Base-by-base conservation (phyloP, 768 basidiomycete species). In the Macrocybe gigantea region DNA sequence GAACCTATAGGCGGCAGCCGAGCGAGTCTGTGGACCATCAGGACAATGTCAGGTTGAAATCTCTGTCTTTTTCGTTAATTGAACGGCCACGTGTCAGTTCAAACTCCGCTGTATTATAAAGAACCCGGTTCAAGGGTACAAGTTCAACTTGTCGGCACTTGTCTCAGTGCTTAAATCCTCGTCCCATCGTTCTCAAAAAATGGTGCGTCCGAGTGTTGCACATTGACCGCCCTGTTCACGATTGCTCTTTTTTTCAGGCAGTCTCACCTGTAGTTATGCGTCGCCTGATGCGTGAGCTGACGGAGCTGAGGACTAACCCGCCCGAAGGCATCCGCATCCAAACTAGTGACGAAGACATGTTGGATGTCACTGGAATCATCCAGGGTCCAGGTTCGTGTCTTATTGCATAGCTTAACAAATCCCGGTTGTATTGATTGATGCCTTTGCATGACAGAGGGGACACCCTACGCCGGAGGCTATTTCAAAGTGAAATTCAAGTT, bases 271-370 rank as follows among this genome's bases (percentile, higher is more conserved):
- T 78, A 49, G 80, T 81, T 37, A 78, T 91, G 69, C 90, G 93
- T 54, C 85, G 89, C 51, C 70, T 96, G 60, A 87, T 94, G 77
- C 83, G 88, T 45, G 93, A 96, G 68, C 75, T 93, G 38, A 76
- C 73, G 35, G 84, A 88, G 56, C 79, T 97, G 50, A 82, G 83
- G 65, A 85, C 75, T 52, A 83, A 72, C 52, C 93, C 93, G 33
- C 88, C 88, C 9, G 93, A 96, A 59, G 93, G 93, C n/a, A 91
- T 96, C 61, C 83, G 93, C 56, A 76, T 96, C 30, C 79, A 85
- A 47, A 81, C 86, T 3, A 86, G 73, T 51, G 93, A 96, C 44
- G 89, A 94, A 59, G 89, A 95, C 59, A 83, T 95, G 70, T 69
- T 93, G 14, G 85, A 91, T 60, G 75, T 97, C 36, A 85, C 82